These are phyloP conservation scores for Leishmania tarentolae DNA, from an alignment of 208 protist species.

Conservation along the genomic window DNA sequence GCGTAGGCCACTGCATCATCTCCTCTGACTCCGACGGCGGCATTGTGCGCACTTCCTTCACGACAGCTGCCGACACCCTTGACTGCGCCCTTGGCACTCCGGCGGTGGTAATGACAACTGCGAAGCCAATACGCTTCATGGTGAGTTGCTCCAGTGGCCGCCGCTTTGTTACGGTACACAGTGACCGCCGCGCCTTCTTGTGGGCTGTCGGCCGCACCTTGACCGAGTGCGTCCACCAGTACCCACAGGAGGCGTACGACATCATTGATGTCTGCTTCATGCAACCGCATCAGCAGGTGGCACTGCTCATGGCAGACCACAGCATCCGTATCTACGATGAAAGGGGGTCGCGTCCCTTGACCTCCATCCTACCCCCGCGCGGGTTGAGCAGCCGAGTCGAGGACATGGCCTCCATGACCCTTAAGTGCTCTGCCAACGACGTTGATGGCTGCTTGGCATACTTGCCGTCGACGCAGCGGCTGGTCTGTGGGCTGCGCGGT, in stretches of 20 bases:
- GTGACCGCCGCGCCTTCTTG: constrained; percentile 71
- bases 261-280: constrained; percentile 69
- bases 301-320: constrained; percentile 67
- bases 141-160: constrained; percentile 46
- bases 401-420: constrained; percentile 65
- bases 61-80: constrained; percentile 17
- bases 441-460: constrained; percentile 67
- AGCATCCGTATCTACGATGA: constrained; percentile 78
- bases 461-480: constrained; percentile 40
- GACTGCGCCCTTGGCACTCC: constrained; percentile 24
- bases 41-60: constrained; percentile 53
- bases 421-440: constrained; percentile 63
- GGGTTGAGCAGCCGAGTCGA: constrained; percentile 46
- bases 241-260: constrained; percentile 81
- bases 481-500: constrained; percentile 73
- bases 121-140: constrained; percentile 52
- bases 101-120: constrained; percentile 24
- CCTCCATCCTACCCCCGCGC: constrained; percentile 50
- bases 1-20: constrained; percentile 53
- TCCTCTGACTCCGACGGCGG: constrained; percentile 63
- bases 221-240: constrained; percentile 66
- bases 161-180: constrained; percentile 75
- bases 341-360: constrained; percentile 52
- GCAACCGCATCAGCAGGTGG: constrained; percentile 47
- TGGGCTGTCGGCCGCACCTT: constrained; percentile 70